Evolutionary conservation across 2,329 filamentous ascomycete species (phyloP).

Genomic region (Cryphonectria carpinicola): DNA sequence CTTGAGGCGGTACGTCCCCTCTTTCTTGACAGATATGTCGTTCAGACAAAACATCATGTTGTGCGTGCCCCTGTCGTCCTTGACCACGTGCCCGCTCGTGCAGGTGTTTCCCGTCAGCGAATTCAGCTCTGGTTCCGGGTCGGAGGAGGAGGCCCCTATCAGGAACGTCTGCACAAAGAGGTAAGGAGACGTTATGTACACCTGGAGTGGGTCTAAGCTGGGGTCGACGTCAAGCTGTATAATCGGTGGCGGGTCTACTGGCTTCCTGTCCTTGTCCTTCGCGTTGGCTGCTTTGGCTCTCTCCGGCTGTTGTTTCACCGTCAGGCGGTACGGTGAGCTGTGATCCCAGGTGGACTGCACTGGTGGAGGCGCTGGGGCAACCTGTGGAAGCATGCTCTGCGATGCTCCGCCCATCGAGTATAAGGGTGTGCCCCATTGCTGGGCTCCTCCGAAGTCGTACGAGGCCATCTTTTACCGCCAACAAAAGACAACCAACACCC

Average conservation of each 20-base stretch:
- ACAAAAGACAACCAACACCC: neutral
- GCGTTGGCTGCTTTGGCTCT: conserved; percentile 28
- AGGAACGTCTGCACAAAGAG: conserved; percentile 36
- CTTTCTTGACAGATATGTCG: conserved; percentile 77
- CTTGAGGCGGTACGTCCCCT: conserved; percentile 72
- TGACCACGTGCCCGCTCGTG: conserved; percentile 49
- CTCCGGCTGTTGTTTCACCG: conserved; percentile 29
- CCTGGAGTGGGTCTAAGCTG: conserved; percentile 50
- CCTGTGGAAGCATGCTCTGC: conserved; percentile 22
- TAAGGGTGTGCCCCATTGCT: conserved; percentile 18
- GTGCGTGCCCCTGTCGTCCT: conserved; percentile 38
- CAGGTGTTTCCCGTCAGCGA: conserved; percentile 39
- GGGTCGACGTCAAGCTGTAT: conserved; percentile 66
- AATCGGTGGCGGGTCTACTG: conserved; percentile 86
- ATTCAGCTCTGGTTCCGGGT: conserved; percentile 28
- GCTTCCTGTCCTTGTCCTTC: conserved; percentile 69
- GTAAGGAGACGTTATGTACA: conserved; percentile 55
- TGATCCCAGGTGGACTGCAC: conserved; percentile 24
- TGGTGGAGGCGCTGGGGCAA: conserved; percentile 8
- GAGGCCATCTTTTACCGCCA: conserved; percentile 21
- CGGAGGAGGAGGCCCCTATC: conserved; percentile 23
- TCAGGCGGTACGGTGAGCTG: conserved; percentile 25
- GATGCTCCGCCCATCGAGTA: conserved; percentile 24
- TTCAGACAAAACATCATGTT: conserved; percentile 40
- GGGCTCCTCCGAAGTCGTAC: conserved; percentile 24